Percentiles rank a stretch among this genome's conserved stretches.
Conservation (phyloP, 1,139 yeast genomes). For the Yamadazyma trypodendri region DNA sequence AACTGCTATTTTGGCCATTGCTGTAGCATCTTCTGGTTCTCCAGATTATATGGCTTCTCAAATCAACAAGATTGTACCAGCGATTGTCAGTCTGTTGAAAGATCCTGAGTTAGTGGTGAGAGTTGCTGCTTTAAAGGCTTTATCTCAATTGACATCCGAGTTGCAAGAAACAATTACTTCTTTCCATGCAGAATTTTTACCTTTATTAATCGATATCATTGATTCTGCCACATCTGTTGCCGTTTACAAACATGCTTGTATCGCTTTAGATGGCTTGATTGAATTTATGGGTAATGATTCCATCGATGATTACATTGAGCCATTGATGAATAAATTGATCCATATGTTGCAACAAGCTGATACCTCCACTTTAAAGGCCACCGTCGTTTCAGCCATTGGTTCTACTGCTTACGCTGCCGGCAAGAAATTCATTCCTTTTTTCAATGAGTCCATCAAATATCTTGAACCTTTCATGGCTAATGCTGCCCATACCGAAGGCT, state of each 20-base stretch:
- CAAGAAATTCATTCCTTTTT: conserved; percentile 80
- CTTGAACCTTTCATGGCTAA: conserved; percentile 76
- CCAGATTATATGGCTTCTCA: conserved; percentile 87
- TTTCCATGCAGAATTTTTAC: conserved; percentile 78
- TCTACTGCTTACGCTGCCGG: conserved; percentile 97
- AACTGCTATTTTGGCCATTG: conserved; percentile 80
- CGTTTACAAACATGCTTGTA: conserved; percentile 88
- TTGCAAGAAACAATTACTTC: conserved; percentile 82
- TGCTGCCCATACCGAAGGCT: conserved; percentile 64
- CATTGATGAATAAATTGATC: conserved; percentile 86
- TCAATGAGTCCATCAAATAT: conserved; percentile 73
- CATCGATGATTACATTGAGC: conserved; percentile 76
- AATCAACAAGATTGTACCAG: conserved; percentile 69
- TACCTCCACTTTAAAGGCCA: conserved; percentile 71
- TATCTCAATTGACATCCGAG: conserved; percentile 77
- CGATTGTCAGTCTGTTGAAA: conserved; percentile 72
- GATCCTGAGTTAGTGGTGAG: conserved; percentile 77
- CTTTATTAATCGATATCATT: conserved; percentile 82
- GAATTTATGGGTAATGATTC: conserved; percentile 91
- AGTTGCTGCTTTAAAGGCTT: conserved; percentile 82
- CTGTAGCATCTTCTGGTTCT: conserved; percentile 87
- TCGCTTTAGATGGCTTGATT: conserved; percentile 85
- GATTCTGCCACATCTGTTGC: conserved; percentile 81
- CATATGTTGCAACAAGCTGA: conserved; percentile 71
- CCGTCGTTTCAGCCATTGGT: conserved; percentile 94